phyloP scores from a whole-genome alignment of 257 asterid genomes.

The Linderniella brevidens region DNA sequence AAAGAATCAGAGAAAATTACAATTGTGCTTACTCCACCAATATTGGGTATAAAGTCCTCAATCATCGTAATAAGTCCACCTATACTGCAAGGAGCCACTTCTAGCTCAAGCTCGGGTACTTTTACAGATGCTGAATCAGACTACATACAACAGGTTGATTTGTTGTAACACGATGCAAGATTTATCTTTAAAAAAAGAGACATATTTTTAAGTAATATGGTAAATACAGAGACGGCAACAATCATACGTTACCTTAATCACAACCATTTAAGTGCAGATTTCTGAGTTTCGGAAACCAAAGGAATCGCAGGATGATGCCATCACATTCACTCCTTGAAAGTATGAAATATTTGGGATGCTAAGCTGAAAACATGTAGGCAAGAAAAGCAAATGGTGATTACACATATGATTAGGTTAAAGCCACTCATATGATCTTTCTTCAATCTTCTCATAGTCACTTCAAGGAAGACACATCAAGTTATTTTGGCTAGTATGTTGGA shows the following conservation, averaged over 20 bases:
- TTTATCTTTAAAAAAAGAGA: too few relatives aligned
- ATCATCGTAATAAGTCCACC: slow-evolving; percentile 93
- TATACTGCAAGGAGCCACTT: slow-evolving; percentile 68
- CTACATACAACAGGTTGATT: slow-evolving; percentile 19
- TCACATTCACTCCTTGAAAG: slow-evolving; percentile 83
- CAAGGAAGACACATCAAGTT: background rate
- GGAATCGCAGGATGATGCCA: slow-evolving; percentile 81
- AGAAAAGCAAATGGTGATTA: background rate
- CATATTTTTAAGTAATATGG: too few relatives aligned
- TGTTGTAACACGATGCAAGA: too few relatives aligned
- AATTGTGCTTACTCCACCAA: slow-evolving; percentile 58
- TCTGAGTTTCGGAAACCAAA: slow-evolving; percentile 94
- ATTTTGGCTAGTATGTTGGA: background rate
- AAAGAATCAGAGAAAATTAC: background rate
- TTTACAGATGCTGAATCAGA: slow-evolving; percentile 75
- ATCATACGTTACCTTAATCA: slow-evolving; percentile 58
- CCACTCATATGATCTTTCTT: background rate
- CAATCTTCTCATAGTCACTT: background rate
- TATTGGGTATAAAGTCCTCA: slow-evolving; percentile 77
- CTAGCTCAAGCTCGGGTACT: slow-evolving; percentile 84
- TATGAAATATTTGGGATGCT: slow-evolving; percentile 58
- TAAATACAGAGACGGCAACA: too few relatives aligned
- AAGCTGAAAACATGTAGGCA: background rate
- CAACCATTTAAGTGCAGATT: slow-evolving; percentile 21
- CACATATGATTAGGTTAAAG: background rate